phyloP scores from a whole-genome alignment of 768 basidiomycete species.

The Suillus spraguei region DNA sequence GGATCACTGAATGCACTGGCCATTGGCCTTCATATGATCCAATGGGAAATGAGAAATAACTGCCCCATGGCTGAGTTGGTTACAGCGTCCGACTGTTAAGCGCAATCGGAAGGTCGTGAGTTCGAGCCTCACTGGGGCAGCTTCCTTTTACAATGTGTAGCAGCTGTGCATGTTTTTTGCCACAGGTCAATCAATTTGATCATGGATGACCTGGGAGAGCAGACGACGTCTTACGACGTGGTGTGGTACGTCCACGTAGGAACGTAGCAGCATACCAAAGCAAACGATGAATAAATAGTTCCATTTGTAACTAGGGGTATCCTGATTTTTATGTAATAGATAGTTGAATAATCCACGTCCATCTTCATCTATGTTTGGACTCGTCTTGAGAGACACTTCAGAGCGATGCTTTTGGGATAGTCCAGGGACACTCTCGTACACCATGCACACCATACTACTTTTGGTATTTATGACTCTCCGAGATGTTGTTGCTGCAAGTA shows the following conservation, averaged over 20 bases:
- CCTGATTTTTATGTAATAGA: not conserved
- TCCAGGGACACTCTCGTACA: no score
- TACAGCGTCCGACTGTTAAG: constrained; percentile 52
- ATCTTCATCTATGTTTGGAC: no score
- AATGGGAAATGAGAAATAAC: constrained; percentile 6
- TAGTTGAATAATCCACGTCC: not conserved
- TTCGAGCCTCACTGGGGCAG: constrained; percentile 58
- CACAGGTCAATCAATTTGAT: not conserved
- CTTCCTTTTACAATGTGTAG: no score
- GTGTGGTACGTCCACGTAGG: not conserved
- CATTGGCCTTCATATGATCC: not conserved
- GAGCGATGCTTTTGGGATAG: no score
- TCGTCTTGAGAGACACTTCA: no score
- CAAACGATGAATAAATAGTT: not conserved
- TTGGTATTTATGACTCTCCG: no score
- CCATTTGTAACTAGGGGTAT: not conserved
- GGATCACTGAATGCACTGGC: not conserved
- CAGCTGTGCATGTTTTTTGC: no score
- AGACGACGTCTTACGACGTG: not conserved
- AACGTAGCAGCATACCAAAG: not conserved
- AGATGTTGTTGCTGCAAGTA: not conserved
- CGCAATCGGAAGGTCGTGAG: constrained; percentile 52
- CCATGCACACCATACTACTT: no score
- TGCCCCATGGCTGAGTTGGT: constrained; percentile 58
- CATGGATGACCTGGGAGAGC: not conserved